Evolutionary conservation across 2,329 filamentous ascomycete species (phyloP).

Genomic region (Claviceps spartinae): DNA sequence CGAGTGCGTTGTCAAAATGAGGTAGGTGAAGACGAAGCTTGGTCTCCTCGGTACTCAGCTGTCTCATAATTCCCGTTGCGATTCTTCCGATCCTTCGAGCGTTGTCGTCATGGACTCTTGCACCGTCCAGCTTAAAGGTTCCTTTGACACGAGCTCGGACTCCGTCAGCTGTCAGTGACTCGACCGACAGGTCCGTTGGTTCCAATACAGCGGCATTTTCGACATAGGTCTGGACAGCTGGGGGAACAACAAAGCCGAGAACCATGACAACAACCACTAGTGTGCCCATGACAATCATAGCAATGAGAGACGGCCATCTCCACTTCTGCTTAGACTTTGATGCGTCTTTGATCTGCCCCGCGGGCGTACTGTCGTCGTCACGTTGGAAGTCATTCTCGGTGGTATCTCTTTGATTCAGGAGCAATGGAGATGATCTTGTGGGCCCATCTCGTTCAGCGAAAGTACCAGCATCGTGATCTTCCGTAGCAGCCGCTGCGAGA

Average conservation of each 20-base stretch:
- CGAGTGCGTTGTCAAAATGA: conserved; percentile 62
- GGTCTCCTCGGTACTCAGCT: conserved; percentile 61
- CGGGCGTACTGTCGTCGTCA: conserved; percentile 8
- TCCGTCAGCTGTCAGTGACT: conserved; percentile 68
- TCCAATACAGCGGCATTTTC: conserved; percentile 71
- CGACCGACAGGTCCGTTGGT: conserved; percentile 71
- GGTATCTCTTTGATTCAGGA: conserved; percentile 18
- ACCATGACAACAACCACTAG: conserved; percentile 56
- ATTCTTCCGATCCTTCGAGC: conserved; percentile 64
- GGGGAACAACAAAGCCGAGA: conserved; percentile 68
- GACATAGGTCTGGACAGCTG: conserved; percentile 72
- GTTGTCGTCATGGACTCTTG: conserved; percentile 55
- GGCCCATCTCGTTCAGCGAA: conserved; percentile 5
- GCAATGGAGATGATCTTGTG: conserved; percentile 39
- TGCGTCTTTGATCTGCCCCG: conserved; percentile 11
- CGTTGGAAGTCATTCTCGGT: conserved; percentile 19
- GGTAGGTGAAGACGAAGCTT: conserved; percentile 67
- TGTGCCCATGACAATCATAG: conserved; percentile 51
- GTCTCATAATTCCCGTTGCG: conserved; percentile 65
- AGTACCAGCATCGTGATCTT: conserved; percentile 12
- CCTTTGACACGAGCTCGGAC: conserved; percentile 70
- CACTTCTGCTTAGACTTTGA: conserved; percentile 13
- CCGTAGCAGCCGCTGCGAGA: conserved; percentile 21
- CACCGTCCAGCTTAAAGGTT: conserved; percentile 67
- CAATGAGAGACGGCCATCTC: conserved; percentile 66